phyloP scores from a whole-genome alignment of 1,284 basidiomycete genomes.

The Ustilago crameri region DNA sequence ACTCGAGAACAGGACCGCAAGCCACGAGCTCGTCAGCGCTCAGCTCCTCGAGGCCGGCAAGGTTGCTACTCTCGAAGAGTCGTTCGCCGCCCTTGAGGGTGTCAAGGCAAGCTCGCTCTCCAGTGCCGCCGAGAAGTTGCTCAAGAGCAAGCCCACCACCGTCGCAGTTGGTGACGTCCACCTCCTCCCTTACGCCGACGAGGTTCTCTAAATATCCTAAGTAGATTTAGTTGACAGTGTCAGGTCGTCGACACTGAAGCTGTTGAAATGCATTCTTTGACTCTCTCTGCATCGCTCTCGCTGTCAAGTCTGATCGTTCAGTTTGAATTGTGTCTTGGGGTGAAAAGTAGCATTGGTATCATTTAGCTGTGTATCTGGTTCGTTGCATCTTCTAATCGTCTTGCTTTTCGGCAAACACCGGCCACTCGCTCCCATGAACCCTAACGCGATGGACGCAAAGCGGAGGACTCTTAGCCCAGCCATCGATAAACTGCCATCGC shows the following conservation, averaged over 20 bases:
- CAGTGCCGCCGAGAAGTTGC: constrained; percentile 54
- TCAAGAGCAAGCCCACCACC: constrained; percentile 66
- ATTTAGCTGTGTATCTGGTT: too few relatives aligned
- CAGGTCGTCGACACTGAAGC: too few relatives aligned
- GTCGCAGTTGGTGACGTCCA: constrained; percentile 65
- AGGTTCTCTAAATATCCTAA: constrained; percentile 60
- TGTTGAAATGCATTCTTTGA: too few relatives aligned
- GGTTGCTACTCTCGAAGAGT: constrained; percentile 46
- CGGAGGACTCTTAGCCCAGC: constrained; percentile 29
- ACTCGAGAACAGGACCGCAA: constrained; percentile 54
- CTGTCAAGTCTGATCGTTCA: too few relatives aligned
- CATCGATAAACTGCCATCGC: constrained; percentile 41
- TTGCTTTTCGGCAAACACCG: constrained; percentile 13
- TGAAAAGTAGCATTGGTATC: too few relatives aligned
- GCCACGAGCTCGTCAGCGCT: constrained; percentile 55
- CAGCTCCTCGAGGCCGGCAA: constrained; percentile 55
- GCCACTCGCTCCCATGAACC: constrained; percentile 32
- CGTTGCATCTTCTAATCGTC: too few relatives aligned
- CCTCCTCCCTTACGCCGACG: constrained; percentile 65
- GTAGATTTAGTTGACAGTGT: too few relatives aligned
- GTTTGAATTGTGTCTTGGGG: too few relatives aligned
- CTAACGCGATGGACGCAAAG: constrained; percentile 37
- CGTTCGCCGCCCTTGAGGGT: constrained; percentile 53
- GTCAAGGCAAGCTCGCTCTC: constrained; percentile 55
- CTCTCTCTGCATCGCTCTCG: too few relatives aligned